Base-by-base conservation (phyloP, 352 stramenopile genomes). In the Pythium vanterpoolii region DNA sequence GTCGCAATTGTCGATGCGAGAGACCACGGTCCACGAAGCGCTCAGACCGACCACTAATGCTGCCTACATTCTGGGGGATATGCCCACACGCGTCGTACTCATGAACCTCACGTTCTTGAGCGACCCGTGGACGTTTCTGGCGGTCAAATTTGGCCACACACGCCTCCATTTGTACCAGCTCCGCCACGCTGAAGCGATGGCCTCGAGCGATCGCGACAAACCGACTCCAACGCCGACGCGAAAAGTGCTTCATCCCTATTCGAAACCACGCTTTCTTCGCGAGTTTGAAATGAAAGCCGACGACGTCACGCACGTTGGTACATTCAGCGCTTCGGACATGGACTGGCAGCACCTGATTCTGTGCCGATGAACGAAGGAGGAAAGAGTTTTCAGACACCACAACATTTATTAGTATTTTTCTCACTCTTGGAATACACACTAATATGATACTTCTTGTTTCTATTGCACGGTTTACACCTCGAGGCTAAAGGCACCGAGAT, bases 21-120 rank as follows among this genome's bases (percentile, higher is more conserved):
- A 68, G 45, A 61, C 43, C 21, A 42, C 6, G 18, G 46, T 54
- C 23, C 55, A 18, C 10, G 62, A 47, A 1, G 45, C 31, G 1
- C 18, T 49, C 5, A 24, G 23, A 1, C 28, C 47, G 13, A 59
- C 63, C 1, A 66, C 45, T 5, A 66, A 60, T 27, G 50, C 51
- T 18, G 45, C 34, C 7, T 71, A 66, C 23, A 56, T 71, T 33
- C 30, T 66, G 13, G 46, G 51, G 1, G 63, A 71, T 14, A 44
- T 66, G 11, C 51, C 50, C 2, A 64, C 54, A 14, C 64, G 64
- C 1, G 34, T 56, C 36, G 64, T 56, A 38, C 64, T 72, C 31
- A 72, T 72, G 64, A 72, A 72, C 49, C 42, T 72, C 34, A 55
- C 51, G 21, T 72, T 72, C 39, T 38, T 72, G 21, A 72, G 64